A percentile compares a stretch with the other conserved stretches of the same genome.
phyloP scores from a whole-genome alignment of 331 rosid genomes.

The Erythrophleum ivorense region DNA sequence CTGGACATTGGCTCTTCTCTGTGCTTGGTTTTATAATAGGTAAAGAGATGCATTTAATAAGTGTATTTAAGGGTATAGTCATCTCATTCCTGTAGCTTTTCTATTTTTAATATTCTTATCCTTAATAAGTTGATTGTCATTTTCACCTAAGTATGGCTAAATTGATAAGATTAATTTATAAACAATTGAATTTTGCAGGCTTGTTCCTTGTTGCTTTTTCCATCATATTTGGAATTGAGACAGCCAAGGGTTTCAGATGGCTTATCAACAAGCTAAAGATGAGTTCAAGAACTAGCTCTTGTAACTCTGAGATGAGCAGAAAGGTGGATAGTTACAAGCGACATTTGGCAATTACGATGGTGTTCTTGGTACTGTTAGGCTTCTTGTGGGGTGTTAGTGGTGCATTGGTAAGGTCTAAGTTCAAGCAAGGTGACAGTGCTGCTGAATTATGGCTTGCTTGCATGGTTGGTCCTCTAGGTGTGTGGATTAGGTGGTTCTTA shows the following conservation, averaged over 20 bases:
- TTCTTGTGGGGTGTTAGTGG: constrained; percentile 65
- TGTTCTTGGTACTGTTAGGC: constrained; percentile 52
- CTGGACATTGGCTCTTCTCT: constrained; percentile 68
- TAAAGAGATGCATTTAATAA: constrained; percentile 27
- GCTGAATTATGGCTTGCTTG: constrained; percentile 82
- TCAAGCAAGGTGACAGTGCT: constrained; percentile 50
- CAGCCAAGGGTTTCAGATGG: constrained; percentile 73
- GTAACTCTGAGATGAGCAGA: constrained; percentile 46
- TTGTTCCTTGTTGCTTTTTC: constrained; percentile 74
- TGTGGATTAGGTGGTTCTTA: constrained; percentile 93
- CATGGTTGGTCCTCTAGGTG: constrained; percentile 83
- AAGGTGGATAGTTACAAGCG: constrained; percentile 52
- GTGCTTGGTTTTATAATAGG: constrained; percentile 78
- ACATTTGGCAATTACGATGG: constrained; percentile 54
- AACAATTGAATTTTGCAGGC: constrained; percentile 49
- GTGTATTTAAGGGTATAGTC: not conserved
- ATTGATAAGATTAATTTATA: constrained; percentile 19
- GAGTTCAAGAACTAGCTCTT: constrained; percentile 37
- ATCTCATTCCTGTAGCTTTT: not conserved
- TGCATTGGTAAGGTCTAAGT: constrained; percentile 47
- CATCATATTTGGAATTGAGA: constrained; percentile 72
- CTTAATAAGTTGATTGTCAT: not conserved
- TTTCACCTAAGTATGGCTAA: constrained; percentile 16
- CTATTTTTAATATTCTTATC: no score
- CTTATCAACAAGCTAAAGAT: constrained; percentile 48